phyloP scores from a whole-genome alignment of 768 basidiomycete genomes.

The Tricholoma furcatifolium region DNA sequence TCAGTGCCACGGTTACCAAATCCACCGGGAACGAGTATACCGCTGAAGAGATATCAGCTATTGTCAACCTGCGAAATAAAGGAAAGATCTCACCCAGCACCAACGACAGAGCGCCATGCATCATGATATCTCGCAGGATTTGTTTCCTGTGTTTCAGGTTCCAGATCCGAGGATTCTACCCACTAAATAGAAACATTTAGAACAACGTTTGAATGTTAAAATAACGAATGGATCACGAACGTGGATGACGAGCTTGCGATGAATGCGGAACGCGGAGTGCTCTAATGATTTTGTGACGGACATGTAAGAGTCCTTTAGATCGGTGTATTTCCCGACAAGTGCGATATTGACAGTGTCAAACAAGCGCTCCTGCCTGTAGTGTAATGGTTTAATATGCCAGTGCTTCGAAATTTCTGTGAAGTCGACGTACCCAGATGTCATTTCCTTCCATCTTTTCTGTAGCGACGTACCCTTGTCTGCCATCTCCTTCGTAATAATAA shows the following conservation, averaged over 20 bases:
- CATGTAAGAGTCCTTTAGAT: slow-evolving; percentile 98
- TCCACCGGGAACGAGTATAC: slow-evolving; percentile 96
- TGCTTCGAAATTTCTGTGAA: background rate
- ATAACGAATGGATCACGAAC: slow-evolving; percentile 40
- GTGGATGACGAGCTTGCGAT: slow-evolving; percentile 76
- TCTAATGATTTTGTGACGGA: slow-evolving; percentile 95
- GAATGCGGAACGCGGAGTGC: slow-evolving; percentile 93
- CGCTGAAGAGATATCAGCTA: slow-evolving; percentile 43
- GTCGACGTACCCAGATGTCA: slow-evolving; percentile 71
- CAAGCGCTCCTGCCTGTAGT: slow-evolving; percentile 82
- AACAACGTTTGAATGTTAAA: background rate
- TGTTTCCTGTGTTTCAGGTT: slow-evolving; percentile 73
- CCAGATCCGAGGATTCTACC: slow-evolving; percentile 94
- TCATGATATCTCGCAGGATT: slow-evolving; percentile 91
- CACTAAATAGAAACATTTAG: slow-evolving; percentile 49
- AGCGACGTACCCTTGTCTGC: slow-evolving; percentile 61
- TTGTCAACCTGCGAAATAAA: background rate
- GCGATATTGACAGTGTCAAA: slow-evolving; percentile 89
- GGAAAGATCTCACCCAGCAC: slow-evolving; percentile 64
- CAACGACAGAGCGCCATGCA: slow-evolving; percentile 90
- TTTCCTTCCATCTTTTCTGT: slow-evolving; percentile 74
- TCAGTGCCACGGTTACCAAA: slow-evolving; percentile 93
- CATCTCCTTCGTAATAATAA: slow-evolving; percentile 57
- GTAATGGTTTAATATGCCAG: slow-evolving; percentile 2
- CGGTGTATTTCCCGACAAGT: slow-evolving; percentile 96